Conservation (phyloP, 106 monocot genomes). For the Agapanthus africanus region DNA sequence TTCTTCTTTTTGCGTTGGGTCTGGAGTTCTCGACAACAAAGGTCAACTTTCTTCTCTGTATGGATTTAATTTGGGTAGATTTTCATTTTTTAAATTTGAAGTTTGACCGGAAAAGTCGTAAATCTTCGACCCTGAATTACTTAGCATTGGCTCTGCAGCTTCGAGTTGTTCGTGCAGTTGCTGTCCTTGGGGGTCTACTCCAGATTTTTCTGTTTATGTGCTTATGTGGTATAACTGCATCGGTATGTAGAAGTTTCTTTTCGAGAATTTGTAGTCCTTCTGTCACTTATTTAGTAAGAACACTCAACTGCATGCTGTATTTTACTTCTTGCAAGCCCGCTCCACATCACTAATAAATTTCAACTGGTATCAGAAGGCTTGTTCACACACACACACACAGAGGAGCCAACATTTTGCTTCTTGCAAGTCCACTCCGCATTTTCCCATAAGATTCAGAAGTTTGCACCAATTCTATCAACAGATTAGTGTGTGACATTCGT, state of each 20-base stretch:
- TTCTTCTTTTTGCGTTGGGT: conserved; percentile 93
- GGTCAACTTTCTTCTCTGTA: conserved; percentile 18
- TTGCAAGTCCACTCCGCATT: not conserved
- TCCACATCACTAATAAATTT: too few species aligned
- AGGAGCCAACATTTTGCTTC: too few species aligned
- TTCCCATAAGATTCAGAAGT: not conserved
- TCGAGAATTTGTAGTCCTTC: not conserved
- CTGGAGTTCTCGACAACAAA: conserved; percentile 83
- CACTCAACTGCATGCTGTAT: not conserved
- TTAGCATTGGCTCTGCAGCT: conserved; percentile 39
- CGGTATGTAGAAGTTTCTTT: conserved; percentile 35
- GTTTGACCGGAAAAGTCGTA: not conserved
- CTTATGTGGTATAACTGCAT: conserved; percentile 79
- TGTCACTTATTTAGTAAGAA: not conserved
- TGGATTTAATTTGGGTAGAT: not conserved
- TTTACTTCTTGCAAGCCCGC: too few species aligned
- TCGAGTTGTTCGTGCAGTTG: conserved; percentile 91
- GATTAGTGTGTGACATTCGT: not conserved
- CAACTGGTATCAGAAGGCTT: too few species aligned
- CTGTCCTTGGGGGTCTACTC: conserved; percentile 87
- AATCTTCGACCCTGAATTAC: not conserved
- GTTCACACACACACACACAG: too few species aligned
- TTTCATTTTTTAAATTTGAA: not conserved
- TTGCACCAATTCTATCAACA: not conserved
- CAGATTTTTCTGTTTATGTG: conserved; percentile 95